Conservation (phyloP, 2,329 filamentous ascomycete genomes). For the Neoscytalidium dimidiatum region DNA sequence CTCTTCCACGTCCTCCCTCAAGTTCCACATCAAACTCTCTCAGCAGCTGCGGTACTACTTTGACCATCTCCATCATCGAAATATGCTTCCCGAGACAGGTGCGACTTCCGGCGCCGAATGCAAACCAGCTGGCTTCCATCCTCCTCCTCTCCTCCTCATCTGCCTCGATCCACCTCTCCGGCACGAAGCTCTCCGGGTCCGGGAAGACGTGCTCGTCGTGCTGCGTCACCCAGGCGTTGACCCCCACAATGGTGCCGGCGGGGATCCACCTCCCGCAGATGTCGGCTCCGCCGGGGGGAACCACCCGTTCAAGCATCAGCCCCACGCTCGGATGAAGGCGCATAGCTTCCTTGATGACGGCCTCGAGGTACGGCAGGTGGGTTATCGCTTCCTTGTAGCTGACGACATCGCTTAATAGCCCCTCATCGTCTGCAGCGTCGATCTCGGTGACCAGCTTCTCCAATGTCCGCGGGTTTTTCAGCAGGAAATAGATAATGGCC, state of each 20-base stretch:
- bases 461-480: conserved; percentile 26
- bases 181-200: conserved; percentile 15
- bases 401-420: conserved; percentile 24
- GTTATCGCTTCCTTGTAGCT: conserved; percentile 24
- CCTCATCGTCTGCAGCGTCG: conserved; percentile 23
- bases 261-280: conserved; percentile 27
- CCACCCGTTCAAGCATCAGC: conserved; percentile 34
- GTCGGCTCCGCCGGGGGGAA: conserved; percentile 29
- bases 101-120: conserved; percentile 21
- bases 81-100: conserved; percentile 24
- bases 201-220: conserved; percentile 18
- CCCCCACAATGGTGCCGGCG: conserved; percentile 33
- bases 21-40: conserved; percentile 21
- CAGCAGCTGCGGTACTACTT: conserved; percentile 24
- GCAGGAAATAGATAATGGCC: conserved; percentile 36
- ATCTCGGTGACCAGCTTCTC: conserved; percentile 30
- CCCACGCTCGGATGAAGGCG: conserved; percentile 45
- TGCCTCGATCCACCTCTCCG: conserved; percentile 21
- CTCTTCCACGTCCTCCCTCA: not conserved
- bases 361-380: conserved; percentile 46
- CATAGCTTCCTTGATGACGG: conserved; percentile 50
- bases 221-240: conserved; percentile 33
- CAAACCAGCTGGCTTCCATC: conserved; percentile 19
- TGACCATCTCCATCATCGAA: conserved; percentile 22
- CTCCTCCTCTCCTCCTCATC: not conserved